Percentiles rank a stretch among this genome's conserved stretches.
phyloP scores from a whole-genome alignment of 331 rosid species.

The Phaseolus coccineus region DNA sequence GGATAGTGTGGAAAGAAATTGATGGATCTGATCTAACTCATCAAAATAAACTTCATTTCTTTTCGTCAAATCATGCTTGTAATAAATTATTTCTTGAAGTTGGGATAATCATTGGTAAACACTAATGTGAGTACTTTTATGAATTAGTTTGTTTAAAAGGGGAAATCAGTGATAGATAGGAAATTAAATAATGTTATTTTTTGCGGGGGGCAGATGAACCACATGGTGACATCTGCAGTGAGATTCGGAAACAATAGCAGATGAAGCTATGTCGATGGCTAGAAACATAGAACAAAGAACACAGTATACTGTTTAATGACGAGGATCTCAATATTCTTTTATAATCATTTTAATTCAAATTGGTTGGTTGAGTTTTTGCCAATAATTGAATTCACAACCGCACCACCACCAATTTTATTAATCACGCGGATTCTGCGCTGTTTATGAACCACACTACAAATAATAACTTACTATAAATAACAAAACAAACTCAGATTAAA shows the following conservation, averaged over 20 bases:
- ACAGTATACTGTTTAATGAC: neutral
- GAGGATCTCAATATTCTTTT: neutral
- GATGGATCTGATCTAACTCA: neutral
- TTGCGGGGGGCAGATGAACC: neutral
- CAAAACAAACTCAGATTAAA: neutral
- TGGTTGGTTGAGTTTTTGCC: neutral
- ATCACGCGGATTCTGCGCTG: neutral
- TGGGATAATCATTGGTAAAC: neutral
- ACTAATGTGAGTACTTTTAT: neutral
- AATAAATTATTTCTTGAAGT: neutral
- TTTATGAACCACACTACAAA: neutral
- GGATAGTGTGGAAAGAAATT: too few relatives aligned
- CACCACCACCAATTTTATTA: neutral
- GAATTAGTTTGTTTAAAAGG: neutral
- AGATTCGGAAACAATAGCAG: neutral
- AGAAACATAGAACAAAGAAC: neutral
- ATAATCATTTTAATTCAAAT: neutral
- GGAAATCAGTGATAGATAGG: neutral
- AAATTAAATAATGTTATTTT: neutral
- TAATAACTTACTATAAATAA: neutral
- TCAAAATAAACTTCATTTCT: neutral
- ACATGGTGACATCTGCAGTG: neutral
- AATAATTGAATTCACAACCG: conserved; percentile 10
- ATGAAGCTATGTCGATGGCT: neutral
- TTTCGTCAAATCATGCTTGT: neutral